phyloP scores from a whole-genome alignment of 2,329 filamentous ascomycete species.

The Aureobasidium namibiae region DNA sequence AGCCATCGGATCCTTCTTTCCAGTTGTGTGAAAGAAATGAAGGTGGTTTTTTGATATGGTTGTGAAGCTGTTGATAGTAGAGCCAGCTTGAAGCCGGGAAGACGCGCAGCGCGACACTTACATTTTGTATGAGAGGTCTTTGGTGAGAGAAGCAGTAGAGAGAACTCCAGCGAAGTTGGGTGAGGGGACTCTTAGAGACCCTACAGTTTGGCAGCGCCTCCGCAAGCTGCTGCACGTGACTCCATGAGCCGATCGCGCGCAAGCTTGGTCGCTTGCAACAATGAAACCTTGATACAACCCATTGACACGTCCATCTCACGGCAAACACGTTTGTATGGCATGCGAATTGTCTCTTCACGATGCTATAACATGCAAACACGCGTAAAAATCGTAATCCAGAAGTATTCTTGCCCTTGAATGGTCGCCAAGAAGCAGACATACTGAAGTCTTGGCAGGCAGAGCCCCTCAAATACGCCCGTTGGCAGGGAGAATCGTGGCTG shows the following conservation, averaged over 20 bases:
- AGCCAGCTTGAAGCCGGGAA: not conserved
- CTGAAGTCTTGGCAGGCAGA: not conserved
- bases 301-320: not conserved
- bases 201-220: no score
- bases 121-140: not conserved
- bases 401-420: not conserved
- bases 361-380: no score
- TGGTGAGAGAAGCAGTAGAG: not conserved
- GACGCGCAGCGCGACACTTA: slow-evolving; percentile 4
- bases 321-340: not conserved
- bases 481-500: slow-evolving; percentile 4
- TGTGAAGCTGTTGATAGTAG: not conserved
- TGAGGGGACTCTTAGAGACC: not conserved
- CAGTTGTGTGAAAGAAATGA: not conserved
- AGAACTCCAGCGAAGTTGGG: not conserved
- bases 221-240: not conserved
- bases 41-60: not conserved
- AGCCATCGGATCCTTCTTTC: not conserved
- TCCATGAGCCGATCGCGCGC: not conserved
- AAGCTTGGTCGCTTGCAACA: not conserved
- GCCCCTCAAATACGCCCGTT: not conserved
- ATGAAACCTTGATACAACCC: not conserved
- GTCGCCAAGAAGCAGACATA: not conserved
- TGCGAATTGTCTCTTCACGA: not conserved
- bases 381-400: not conserved